Base-by-base conservation (phyloP, 2,329 filamentous ascomycete genomes). In the Myriosclerotinia duriaeana region DNA sequence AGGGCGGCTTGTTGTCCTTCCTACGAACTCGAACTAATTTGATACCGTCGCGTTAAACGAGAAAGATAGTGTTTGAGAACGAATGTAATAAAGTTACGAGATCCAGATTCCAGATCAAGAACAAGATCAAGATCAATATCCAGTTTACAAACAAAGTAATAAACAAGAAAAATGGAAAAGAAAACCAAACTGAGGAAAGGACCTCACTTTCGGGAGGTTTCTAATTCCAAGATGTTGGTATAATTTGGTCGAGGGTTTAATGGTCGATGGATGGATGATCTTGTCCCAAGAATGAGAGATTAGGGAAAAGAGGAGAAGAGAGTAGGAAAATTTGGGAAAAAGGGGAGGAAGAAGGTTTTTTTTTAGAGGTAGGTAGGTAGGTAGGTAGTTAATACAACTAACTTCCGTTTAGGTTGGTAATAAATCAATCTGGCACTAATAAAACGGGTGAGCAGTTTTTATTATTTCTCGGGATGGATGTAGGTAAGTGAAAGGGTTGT, bases 241-340 rank as follows among this genome's bases (percentile, higher is more conserved):
- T 58, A 15, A 5, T 11, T 20, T 46, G 17, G 20, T 8, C 8
- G 20, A 44, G 17, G 14, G 12, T 42, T 42, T 42, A 3, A 12
- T 42, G 12, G 11, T 42, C 48, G 52, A 36, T 30, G 15, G 11
- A 30, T 42, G 54, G 38, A 5, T 59, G 42, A 38, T 30, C 17
- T 40, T 59, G 8, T 65, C 42, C 62, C 42, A 58, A 58, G 62
- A 50, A 59, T 58, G 62, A 50, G 53, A 65, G 62, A 65, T 58
- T 48, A 17, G 52, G 52, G 36, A 8, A n/a, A 38, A 34, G 30
- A 20, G 14, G 44, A 38, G 58, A 61, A 53, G 48, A 53, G 30
- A 40, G 46, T n/a, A 12, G 17, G 42, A 36, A 48, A 48, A 36
- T 15, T 42, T 48, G 12, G 42, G 30, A 38, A 36, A 36, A 48